Base-by-base conservation (phyloP, 768 basidiomycete genomes). In the Tulasnella sp. region DNA sequence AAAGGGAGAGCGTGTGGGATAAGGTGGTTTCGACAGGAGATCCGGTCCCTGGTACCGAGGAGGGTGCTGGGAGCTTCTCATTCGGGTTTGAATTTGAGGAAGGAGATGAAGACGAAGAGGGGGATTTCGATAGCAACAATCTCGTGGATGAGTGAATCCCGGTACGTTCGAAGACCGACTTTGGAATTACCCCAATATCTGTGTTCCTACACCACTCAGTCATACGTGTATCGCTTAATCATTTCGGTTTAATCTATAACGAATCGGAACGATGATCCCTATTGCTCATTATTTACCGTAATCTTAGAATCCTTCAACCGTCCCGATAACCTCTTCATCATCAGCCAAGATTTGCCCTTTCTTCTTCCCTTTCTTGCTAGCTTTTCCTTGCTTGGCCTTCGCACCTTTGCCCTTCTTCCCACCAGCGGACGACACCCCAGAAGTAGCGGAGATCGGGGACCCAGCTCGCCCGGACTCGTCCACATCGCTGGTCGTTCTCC, bases 11-110 rank as follows among this genome's bases (percentile, higher is more conserved):
- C 5, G 29, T 70, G 6, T 70, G 69, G 69, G 52, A 70, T 44
- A 47, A 42, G 19, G 41, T 69, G 2, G 42, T 34, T 3, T 67
- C 66, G 19, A 19, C 34, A 40, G 68, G n/a, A 32, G 47, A 52
- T 1, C 16, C 42, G 68, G 34, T 19, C 40, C 0, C 42, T 1
- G 22, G 62, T 34, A 19, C 32, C 11, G 68, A 32, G 35, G 39
- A 16, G 0, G 62, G 4, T 12, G n/a, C 22, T 11, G 36, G 59
- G 7, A 66, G n/a, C 0, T 76, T 76, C 35, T 68, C 72, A 34
- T 76, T 76, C 59, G 75, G 75, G 1, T 75, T 76, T 29, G 71
- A 62, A 11, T 17, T 73, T n/a, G 76, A 59, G 9, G 73, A 62
- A 6, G 75, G 59, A 0, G 63, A 67, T 36, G 69, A 66, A 0